phyloP scores from a whole-genome alignment of 148 eudicot genomes.

The Pharnaceum exiguum region DNA sequence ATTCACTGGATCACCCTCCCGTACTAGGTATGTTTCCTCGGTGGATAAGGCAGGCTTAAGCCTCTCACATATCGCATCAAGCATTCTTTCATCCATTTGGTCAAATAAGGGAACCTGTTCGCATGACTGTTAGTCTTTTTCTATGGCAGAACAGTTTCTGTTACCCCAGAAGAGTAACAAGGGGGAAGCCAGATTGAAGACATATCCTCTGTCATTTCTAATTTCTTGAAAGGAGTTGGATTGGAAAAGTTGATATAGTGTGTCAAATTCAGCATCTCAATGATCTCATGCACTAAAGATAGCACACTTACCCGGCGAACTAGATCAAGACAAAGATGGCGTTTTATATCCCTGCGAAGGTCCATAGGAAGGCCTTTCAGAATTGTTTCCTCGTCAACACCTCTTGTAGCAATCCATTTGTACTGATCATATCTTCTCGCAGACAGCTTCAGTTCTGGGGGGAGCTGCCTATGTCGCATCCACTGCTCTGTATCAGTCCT shows the following conservation, averaged over 20 bases:
- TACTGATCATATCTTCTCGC: conserved; percentile 74
- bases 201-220: background rate
- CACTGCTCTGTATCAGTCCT: conserved; percentile 82
- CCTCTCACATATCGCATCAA: conserved; percentile 85
- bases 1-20: conserved; percentile 80
- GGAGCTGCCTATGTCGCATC: conserved; percentile 90
- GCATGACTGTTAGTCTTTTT: too few species aligned
- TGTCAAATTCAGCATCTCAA: too few species aligned
- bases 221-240: too few species aligned
- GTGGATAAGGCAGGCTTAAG: conserved; percentile 67
- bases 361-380: conserved; percentile 71
- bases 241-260: too few species aligned
- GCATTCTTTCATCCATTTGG: conserved; percentile 77
- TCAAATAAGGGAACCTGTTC: conserved; percentile 72
- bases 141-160: too few species aligned
- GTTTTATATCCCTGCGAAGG: conserved; percentile 78
- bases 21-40: conserved; percentile 51
- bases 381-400: conserved; percentile 71
- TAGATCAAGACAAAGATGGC: conserved; percentile 77
- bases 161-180: too few species aligned
- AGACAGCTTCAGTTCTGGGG: conserved; percentile 50
- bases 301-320: conserved; percentile 73
- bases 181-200: background rate
- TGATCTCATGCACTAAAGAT: too few species aligned
- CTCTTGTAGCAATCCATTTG: conserved; percentile 78